Evolutionary conservation across 306 rosid genomes (phyloP), one percentile per base, ranked within the genome.

Genomic region (Prunus campanulata): DNA sequence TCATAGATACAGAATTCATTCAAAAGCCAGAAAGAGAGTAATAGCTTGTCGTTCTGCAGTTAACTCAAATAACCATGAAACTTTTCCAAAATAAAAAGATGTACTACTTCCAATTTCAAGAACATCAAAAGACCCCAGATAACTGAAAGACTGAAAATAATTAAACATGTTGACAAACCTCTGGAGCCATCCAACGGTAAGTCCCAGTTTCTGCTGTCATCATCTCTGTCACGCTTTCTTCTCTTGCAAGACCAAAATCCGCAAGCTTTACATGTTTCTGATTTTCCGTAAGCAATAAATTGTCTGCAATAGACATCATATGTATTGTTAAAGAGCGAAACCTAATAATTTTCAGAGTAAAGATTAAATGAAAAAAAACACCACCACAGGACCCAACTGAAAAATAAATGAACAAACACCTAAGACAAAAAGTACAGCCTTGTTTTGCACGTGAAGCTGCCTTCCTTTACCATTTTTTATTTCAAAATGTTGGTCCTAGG

Each of bases 161-260:
- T 46, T 67, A 48, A 70, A 52, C 70, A 74, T 12, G 67, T 29
- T 18, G 46, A 70, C 82, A 81, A 83, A 91, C 98, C 97, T 93
- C 97, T 15, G 98, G 98, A 77, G 98, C 98, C 98, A 93, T 93
- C 98, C 98, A 93, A 11, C 98, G 95, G 83, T 93, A 93, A 48
- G 98, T 93, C 80, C 98, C 98, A 25, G 97, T 93, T 86, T 93
- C 98, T 66, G 97, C 98, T 18, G 98, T 93, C 98, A 93, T 93
- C 98, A 93, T 93, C 87, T 93, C 98, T 11, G 98, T 93, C 78
- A 93, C 98, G 11, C 95, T 69, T 91, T 93, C 98, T 78, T 93
- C 98, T 86, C 98, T 93, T 56, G 98, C 98, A 70, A 93, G 98
- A 71, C 98, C 98, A 80, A 93, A 93, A 84, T 93, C 98, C 67